Base-by-base conservation (phyloP, 2,329 filamentous ascomycete genomes). In the Cladosporium sp. region DNA sequence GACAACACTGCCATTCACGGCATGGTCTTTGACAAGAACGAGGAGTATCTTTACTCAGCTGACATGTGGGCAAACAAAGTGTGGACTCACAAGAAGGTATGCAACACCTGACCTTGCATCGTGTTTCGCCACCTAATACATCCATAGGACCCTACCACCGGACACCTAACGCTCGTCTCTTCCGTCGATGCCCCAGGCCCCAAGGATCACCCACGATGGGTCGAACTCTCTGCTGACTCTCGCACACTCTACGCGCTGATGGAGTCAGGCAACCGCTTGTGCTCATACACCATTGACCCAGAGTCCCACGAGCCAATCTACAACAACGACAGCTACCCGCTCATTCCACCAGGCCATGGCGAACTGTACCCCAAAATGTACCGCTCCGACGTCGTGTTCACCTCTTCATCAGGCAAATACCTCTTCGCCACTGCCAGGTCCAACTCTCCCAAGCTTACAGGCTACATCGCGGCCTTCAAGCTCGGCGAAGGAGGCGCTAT, bases 221-320 rank as follows among this genome's bases (percentile, higher is more conserved):
- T 96, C 15, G 92, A 92, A 71, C 89, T 96, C 76, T 91, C 94
- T 77, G 89, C 90, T 2, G 86, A 86, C 1, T 92, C 91, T 24
- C 86, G 88, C 66, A 93, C 92, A 78, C 84, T 96, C 65, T 96
- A 96, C 79, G 92, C 87, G 8, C 84, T 96, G 71, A 96, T 95
- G 91, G 92, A 96, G 79, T 90, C 89, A n/a, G 92, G 92, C 64
- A 96, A 96, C 81, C 84, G 90, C 61, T 80, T 96, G 65, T 92
- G 88, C 77, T 90, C 93, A 73, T 96, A 95, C 78, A 85, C 91
- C 70, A 88, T 96, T 78, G 90, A 95, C 77, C 86, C 88, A 65
- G 77, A 82, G 54, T 92, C 90, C 4, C 90, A 88, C 77, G 80
- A 92, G 75, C 92, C 92, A 14, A 85, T 92, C 21, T 95, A 92